Percentiles rank a stretch among this genome's conserved stretches.
phyloP scores from a whole-genome alignment of 2,329 filamentous ascomycete genomes.

The Emericellopsis cladophorae region DNA sequence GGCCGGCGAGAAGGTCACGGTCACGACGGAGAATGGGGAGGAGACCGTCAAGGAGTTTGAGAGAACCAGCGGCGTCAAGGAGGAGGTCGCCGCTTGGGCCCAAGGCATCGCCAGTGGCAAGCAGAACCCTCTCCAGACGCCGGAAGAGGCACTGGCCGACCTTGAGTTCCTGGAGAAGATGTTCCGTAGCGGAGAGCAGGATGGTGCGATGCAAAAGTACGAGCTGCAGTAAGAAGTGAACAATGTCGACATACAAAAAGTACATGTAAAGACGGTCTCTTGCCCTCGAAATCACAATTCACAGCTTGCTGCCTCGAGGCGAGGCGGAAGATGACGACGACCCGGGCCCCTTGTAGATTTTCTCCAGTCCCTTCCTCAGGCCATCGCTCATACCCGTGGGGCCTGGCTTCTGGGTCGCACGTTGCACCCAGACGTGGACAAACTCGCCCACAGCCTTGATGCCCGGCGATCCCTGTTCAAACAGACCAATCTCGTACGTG shows the following conservation, averaged over 20 bases:
- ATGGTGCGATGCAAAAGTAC: constrained; percentile 24
- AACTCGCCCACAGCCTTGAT: constrained; percentile 81
- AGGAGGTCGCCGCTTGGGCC: constrained; percentile 50
- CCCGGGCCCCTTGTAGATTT: constrained; percentile 26
- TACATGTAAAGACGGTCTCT: background rate
- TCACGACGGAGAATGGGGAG: constrained; percentile 17
- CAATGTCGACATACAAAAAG: background rate
- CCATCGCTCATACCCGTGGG: constrained; percentile 47
- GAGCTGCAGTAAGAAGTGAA: constrained; percentile 17
- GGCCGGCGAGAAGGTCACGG: constrained; percentile 27
- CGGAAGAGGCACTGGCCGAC: constrained; percentile 47
- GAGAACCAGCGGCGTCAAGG: constrained; percentile 38
- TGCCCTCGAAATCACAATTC: background rate
- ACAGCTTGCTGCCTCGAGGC: constrained; percentile 5
- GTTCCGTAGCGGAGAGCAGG: constrained; percentile 31
- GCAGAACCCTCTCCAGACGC: constrained; percentile 35
- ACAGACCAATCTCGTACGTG: constrained; percentile 80
- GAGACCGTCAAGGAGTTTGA: constrained; percentile 27
- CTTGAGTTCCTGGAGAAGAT: constrained; percentile 44
- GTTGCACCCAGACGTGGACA: constrained; percentile 79
- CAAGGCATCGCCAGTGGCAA: constrained; percentile 33
- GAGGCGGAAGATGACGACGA: constrained; percentile 2
- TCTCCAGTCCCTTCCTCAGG: constrained; percentile 47
- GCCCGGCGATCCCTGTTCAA: constrained; percentile 57
- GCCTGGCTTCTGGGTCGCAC: constrained; percentile 55